phyloP scores from a whole-genome alignment of 2,329 filamentous ascomycete genomes.

The Penicillium decumbens region DNA sequence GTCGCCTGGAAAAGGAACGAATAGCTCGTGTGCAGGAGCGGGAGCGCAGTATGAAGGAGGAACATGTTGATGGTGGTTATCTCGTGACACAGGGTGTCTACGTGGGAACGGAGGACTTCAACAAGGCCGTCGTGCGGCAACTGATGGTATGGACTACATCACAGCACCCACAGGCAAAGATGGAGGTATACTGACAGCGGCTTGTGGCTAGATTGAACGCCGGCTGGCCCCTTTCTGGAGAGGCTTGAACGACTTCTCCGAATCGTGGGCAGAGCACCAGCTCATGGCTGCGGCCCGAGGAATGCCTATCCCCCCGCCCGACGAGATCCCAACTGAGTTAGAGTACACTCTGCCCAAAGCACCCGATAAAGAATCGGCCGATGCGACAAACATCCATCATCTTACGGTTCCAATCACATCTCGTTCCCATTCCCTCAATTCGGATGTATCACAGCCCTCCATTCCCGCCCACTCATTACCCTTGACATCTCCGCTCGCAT shows the following conservation, averaged over 20 bases:
- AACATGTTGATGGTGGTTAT: slow-evolving; percentile 90
- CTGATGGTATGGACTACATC: slow-evolving; percentile 63
- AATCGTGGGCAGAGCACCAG: slow-evolving; percentile 90
- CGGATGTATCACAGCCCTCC: slow-evolving; percentile 64
- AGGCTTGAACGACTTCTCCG: slow-evolving; percentile 81
- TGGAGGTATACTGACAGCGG: slow-evolving; percentile 15
- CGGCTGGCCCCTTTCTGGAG: slow-evolving; percentile 92
- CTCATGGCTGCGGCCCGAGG: slow-evolving; percentile 86
- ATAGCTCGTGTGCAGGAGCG: slow-evolving; percentile 72
- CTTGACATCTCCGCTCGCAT: slow-evolving; percentile 55
- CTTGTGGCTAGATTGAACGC: slow-evolving; percentile 73
- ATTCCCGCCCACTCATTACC: slow-evolving; percentile 59
- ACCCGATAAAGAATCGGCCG: slow-evolving; percentile 50
- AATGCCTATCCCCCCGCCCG: slow-evolving; percentile 74
- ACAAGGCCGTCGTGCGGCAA: slow-evolving; percentile 79
- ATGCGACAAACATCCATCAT: slow-evolving; percentile 58
- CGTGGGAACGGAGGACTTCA: slow-evolving; percentile 88
- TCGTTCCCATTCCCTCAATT: slow-evolving; percentile 72
- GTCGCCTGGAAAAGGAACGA: slow-evolving; percentile 77
- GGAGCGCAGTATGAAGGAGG: slow-evolving; percentile 83
- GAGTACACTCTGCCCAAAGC: slow-evolving; percentile 48
- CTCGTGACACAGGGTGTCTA: slow-evolving; percentile 93
- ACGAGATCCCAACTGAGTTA: slow-evolving; percentile 72
- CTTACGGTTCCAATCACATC: slow-evolving; percentile 75
- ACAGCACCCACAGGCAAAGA: neutral